Conservation (phyloP, 169 alveolate species). For the Plasmodium reichenowi region DNA sequence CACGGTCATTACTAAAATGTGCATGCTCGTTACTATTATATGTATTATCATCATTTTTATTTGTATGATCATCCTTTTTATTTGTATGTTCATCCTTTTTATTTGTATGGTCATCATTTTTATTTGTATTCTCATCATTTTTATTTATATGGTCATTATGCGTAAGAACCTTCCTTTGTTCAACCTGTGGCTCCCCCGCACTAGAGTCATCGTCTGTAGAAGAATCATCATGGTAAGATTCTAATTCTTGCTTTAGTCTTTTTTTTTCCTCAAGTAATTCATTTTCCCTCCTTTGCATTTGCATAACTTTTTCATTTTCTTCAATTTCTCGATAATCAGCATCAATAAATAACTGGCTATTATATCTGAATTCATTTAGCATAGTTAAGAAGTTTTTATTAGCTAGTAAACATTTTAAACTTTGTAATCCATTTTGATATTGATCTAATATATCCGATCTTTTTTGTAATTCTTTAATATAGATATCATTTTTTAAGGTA, state of each 20-base stretch:
- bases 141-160: not conserved
- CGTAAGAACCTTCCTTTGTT: not conserved
- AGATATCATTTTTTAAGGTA: constrained; percentile 51
- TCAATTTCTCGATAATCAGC: constrained; percentile 74
- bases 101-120: not conserved
- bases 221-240: constrained; percentile 13
- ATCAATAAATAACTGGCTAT: constrained; percentile 52
- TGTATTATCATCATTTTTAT: not conserved
- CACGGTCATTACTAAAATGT: too few species aligned
- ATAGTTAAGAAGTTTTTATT: constrained; percentile 23
- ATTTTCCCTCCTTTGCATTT: constrained; percentile 41
- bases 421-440: constrained; percentile 61
- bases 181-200: not conserved
- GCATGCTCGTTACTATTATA: not conserved
- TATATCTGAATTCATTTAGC: constrained; percentile 56
- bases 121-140: not conserved
- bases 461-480: constrained; percentile 64
- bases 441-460: constrained; percentile 60
- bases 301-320: constrained; percentile 44
- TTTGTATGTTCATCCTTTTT: not conserved
- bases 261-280: constrained; percentile 33
- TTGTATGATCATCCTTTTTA: not conserved
- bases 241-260: constrained; percentile 43
- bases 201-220: constrained; percentile 3
- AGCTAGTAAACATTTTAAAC: constrained; percentile 42